Base-by-base conservation (phyloP, 768 basidiomycete genomes). In the Dentipellis sp. region DNA sequence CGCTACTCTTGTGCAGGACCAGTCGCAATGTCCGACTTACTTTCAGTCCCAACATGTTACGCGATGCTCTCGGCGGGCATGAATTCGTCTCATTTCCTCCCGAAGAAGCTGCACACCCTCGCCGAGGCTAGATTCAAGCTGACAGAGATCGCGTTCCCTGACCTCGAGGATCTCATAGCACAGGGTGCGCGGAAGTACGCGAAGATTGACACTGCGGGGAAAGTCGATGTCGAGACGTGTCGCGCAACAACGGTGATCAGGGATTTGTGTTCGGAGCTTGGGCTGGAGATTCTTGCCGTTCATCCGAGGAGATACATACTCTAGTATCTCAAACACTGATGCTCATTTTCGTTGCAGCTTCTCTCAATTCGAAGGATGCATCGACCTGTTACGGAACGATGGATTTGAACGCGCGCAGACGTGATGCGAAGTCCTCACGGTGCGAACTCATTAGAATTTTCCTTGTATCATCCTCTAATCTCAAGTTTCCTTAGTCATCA, bases 61-160 rank as follows among this genome's bases (percentile, higher is more conserved):
- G 66, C 66, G 22, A 65, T 67, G 17, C 64, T 65, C 42, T 70
- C 67, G 0, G 67, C 67, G 50, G 69, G 69, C 9, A 69, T 69
- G 69, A 64, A 70, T 53, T 59, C 66, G 8, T 59, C 59, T 2
- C 67, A 69, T 38, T 66, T 64, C 10, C 59, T 69, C 2, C 65
- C 65, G 5, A 35, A 65, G 51, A 70, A 70, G 53, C 55, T 70
- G 12, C 62, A 59, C 7, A 66, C 65, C n/a, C 68, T 69, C 40
- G 64, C 65, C 4, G 63, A 62, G 9, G 67, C 67, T 9, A 65
- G 66, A 5, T 69, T 70, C 53, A 50, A 40, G 1, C 54, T 60
- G 11, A 60, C 56, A 1, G 69, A 69, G 56, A 47, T 70, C 12
- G 66, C 59, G 2, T 66, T 70, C 36, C 65, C 66, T 1, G 67